Conservation (phyloP, 371 early-diverging fungal genomes). For the Lichtheimia corymbifera region DNA sequence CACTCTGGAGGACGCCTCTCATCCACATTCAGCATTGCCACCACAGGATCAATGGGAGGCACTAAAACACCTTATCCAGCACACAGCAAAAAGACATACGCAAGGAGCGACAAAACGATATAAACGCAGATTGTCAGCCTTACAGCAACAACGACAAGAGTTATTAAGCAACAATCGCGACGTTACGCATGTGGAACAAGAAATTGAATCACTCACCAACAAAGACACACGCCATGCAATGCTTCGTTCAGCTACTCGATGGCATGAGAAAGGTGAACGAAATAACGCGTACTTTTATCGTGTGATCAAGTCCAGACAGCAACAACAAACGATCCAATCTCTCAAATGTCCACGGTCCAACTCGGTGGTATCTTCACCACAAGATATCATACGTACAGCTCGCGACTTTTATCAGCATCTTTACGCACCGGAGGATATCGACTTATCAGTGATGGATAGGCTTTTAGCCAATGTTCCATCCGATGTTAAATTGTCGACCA, state of each 20-base stretch:
- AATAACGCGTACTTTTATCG: conserved; percentile 29
- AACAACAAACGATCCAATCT: conserved; percentile 14
- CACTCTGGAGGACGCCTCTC: no score
- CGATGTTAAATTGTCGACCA: neutral
- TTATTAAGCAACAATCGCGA: no score
- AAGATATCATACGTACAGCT: conserved; percentile 5
- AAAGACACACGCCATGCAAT: neutral
- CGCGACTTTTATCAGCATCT: neutral
- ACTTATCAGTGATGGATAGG: no score
- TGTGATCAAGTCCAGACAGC: conserved; percentile 9
- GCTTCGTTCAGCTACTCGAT: conserved; percentile 5
- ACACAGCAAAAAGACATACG: no score
- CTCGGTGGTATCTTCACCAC: neutral
- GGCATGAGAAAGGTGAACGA: conserved; percentile 29
- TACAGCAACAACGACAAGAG: no score
- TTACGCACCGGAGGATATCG: neutral
- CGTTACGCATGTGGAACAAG: no score
- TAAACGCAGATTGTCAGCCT: no score
- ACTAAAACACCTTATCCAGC: no score
- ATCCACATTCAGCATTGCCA: no score
- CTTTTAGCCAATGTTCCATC: neutral
- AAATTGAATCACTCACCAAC: neutral
- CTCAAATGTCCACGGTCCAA: conserved; percentile 7
- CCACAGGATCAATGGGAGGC: no score
- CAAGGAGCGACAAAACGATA: no score